Percentiles rank a stretch among this genome's conserved stretches.
Conservation (phyloP, 2,329 filamentous ascomycete species). For the Trichoderma sp. region DNA sequence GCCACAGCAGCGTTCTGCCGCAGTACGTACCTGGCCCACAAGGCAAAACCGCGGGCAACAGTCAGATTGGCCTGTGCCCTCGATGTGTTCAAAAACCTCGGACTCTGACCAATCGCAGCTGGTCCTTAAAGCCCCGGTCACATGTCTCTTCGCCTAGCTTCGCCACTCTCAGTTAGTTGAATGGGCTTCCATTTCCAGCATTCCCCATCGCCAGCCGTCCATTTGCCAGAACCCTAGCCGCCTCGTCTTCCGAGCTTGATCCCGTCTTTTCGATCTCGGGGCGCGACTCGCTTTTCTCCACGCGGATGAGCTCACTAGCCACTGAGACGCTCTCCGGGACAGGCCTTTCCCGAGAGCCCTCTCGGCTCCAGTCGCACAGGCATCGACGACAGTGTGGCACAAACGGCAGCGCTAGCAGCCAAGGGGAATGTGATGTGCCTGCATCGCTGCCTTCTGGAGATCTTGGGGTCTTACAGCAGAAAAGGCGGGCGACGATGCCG, state of each 20-base stretch:
- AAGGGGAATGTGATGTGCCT: constrained; percentile 5
- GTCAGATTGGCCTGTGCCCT: constrained; percentile 8
- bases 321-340: neutral
- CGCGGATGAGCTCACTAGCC: neutral
- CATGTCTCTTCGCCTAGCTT: constrained; percentile 22
- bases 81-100: neutral
- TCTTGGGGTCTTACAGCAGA: constrained; percentile 1
- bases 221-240: neutral
- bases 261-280: neutral
- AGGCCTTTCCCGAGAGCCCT: neutral
- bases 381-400: neutral
- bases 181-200: neutral
- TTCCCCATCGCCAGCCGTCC: neutral
- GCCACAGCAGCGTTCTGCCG: neutral
- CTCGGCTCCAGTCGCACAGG: neutral
- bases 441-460: constrained; percentile 1
- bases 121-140: neutral
- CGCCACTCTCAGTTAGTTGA: constrained; percentile 5
- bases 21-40: neutral
- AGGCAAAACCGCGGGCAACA: constrained; percentile 7
- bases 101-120: neutral
- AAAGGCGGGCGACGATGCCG: neutral
- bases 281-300: neutral
- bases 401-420: constrained; percentile 1
- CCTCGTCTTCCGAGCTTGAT: neutral